Evolutionary conservation across 148 eudicot species (phyloP).

Genomic region (Vaccinium corymbosum): DNA sequence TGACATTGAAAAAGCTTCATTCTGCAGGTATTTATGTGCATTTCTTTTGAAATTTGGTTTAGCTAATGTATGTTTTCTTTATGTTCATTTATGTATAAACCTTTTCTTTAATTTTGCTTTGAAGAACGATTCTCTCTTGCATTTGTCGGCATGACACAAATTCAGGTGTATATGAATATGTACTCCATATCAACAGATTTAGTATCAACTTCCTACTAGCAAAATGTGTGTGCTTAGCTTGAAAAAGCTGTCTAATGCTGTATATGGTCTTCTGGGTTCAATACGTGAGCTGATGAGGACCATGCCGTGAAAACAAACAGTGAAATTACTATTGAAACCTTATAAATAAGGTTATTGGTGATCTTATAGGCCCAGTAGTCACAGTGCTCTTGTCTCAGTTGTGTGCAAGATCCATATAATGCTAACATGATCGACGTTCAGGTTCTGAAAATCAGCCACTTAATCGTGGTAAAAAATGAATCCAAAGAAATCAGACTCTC

Average conservation of each 20-base stretch:
- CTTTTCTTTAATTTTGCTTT: neutral
- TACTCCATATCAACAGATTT: neutral
- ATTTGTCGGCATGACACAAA: neutral
- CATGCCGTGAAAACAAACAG: neutral
- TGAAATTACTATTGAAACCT: neutral
- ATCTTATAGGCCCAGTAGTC: neutral
- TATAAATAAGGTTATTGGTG: neutral
- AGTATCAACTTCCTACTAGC: neutral
- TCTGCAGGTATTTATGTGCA: constrained; percentile 20
- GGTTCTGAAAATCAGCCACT: neutral
- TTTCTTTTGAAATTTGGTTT: neutral
- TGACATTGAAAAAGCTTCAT: constrained; percentile 22
- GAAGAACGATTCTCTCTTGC: neutral
- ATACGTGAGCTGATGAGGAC: neutral
- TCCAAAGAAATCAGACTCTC: neutral
- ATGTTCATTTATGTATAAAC: constrained; percentile 5
- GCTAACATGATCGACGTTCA: neutral
- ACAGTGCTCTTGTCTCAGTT: neutral
- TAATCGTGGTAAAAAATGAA: neutral
- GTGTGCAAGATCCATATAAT: neutral
- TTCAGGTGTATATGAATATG: neutral
- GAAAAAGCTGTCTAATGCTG: neutral
- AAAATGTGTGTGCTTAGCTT: neutral
- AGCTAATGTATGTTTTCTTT: neutral
- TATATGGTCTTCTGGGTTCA: neutral